Base-by-base conservation (phyloP, 495 filamentous ascomycete species). In the Penicillium turbatum region DNA sequence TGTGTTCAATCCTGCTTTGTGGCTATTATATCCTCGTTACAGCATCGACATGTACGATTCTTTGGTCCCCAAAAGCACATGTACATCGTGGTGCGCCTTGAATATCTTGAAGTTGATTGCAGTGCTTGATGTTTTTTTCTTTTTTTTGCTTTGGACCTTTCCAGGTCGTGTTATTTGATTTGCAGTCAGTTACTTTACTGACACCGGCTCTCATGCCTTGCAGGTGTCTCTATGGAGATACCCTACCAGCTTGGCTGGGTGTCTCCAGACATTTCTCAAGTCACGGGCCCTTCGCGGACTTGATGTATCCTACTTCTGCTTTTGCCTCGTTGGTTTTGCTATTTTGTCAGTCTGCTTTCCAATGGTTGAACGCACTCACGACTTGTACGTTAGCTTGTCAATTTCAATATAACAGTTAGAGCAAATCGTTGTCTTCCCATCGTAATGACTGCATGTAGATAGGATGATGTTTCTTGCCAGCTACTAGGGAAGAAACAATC, bases 21-120 rank as follows among this genome's bases (percentile, higher is more conserved):
- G 32, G 44, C 42, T 21, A 6, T 53, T 6, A 10, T 37, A 26
- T 43, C 38, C n/a, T 38, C 27, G 36, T 54, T 56, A 34, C 42
- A 60, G 47, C 55, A 69, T 68, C 66, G 60, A 62, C 56, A 52
- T 71, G 69, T 72, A 69, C 56, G 65, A 71, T 63, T 59, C 4
- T 63, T 61, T 59, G 61, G 55, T 62, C 50, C 51, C 38, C 58
- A 40, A 53, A 43, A 45, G 38, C 24, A 34, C 31, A 10, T 60
- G 45, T 56, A 21, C 32, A 35, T 59, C 41, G 49, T 55, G 45
- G 45, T 36, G 30, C 39, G 30, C 56, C 36, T 47, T 34, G 39
- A 19, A 51, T 9, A 32, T n/a, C 21, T 8, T 30, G 6, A 51
- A 32, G 16, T 41, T 31, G 21, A 34, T 49, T 39, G 21, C 21